These are phyloP conservation scores for Glomus cerebriforme DNA, from an alignment of 192 early-diverging fungal species.

Conservation along the genomic window DNA sequence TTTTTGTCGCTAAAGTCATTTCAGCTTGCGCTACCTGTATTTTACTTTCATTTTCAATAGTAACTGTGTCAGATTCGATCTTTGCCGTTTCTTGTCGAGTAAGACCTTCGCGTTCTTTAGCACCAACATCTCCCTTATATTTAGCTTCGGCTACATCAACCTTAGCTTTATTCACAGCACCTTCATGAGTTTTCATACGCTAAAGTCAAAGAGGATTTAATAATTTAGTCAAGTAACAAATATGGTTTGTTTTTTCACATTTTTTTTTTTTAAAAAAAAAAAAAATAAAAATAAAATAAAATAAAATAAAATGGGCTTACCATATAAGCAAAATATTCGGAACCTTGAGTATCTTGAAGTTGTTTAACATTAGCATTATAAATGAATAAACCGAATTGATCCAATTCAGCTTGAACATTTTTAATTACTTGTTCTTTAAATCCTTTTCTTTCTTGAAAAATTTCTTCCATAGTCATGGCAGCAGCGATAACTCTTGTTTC, in stretches of 20 bases:
- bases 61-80: constrained; percentile 11
- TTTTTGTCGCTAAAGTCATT: constrained; percentile 40
- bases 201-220: neutral
- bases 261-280: constrained; percentile 37
- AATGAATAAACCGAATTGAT: constrained; percentile 57
- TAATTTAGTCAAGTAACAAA: constrained; percentile 2
- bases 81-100: constrained; percentile 42
- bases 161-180: constrained; percentile 60
- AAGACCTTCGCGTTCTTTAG: constrained; percentile 50
- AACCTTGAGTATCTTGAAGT: constrained; percentile 50
- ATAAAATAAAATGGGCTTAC: constrained; percentile 19
- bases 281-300: too few relatives aligned
- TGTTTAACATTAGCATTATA: constrained; percentile 63
- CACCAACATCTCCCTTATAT: constrained; percentile 52
- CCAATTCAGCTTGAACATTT: constrained; percentile 52
- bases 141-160: constrained; percentile 57
- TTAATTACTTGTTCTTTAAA: constrained; percentile 56
- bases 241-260: too few relatives aligned
- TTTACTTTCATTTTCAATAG: constrained; percentile 42
- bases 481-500: constrained; percentile 60
- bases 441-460: constrained; percentile 53
- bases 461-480: constrained; percentile 59
- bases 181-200: constrained; percentile 41
- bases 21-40: constrained; percentile 43
- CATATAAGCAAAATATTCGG: constrained; percentile 59